A percentile compares a stretch with the other conserved stretches of the same genome.
Evolutionary conservation across 1,139 yeast genomes (phyloP).

Genomic region (Blastobotrys serpentis): DNA sequence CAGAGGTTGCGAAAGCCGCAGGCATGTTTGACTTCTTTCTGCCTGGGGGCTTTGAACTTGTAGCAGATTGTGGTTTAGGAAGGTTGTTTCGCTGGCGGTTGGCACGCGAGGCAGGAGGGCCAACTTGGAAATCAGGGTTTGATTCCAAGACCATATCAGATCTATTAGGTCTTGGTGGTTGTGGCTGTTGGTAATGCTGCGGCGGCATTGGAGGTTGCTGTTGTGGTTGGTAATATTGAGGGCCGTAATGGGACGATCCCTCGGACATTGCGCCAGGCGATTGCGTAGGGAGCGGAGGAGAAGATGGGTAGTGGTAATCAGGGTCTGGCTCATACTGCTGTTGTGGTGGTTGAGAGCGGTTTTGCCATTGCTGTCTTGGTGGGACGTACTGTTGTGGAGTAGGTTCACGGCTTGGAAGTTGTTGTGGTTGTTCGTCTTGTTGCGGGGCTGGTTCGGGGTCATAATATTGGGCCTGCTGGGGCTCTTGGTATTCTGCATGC

Average conservation of each 20-base stretch:
- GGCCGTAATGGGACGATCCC: slow-evolving; percentile 11
- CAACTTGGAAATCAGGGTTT: slow-evolving; percentile 40
- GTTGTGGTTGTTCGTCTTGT: slow-evolving; percentile 1
- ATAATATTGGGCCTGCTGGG: not conserved
- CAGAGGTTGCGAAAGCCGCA: slow-evolving; percentile 19
- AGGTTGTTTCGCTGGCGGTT: slow-evolving; percentile 8
- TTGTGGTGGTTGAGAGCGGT: slow-evolving; percentile 12
- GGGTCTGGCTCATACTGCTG: slow-evolving; percentile 9
- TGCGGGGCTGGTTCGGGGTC: not conserved
- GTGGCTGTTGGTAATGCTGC: slow-evolving; percentile 17
- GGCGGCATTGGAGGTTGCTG: slow-evolving; percentile 15
- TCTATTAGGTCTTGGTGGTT: slow-evolving; percentile 19
- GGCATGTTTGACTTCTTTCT: slow-evolving; percentile 15
- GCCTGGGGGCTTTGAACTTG: not conserved
- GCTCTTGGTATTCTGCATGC: slow-evolving; percentile 5
- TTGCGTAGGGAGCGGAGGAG: slow-evolving; percentile 16
- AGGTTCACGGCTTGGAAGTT: too few species aligned
- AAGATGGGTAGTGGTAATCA: slow-evolving; percentile 4
- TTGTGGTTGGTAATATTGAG: slow-evolving; percentile 14
- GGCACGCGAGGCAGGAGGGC: slow-evolving; percentile 14
- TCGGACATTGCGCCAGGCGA: slow-evolving; percentile 12
- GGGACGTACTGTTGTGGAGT: slow-evolving; percentile 11
- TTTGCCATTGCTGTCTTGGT: slow-evolving; percentile 9
- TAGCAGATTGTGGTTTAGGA: not conserved
- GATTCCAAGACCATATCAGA: slow-evolving; percentile 34